These are phyloP conservation scores for Acacia pycnantha DNA, from an alignment of 331 rosid species.

Conservation along the genomic window DNA sequence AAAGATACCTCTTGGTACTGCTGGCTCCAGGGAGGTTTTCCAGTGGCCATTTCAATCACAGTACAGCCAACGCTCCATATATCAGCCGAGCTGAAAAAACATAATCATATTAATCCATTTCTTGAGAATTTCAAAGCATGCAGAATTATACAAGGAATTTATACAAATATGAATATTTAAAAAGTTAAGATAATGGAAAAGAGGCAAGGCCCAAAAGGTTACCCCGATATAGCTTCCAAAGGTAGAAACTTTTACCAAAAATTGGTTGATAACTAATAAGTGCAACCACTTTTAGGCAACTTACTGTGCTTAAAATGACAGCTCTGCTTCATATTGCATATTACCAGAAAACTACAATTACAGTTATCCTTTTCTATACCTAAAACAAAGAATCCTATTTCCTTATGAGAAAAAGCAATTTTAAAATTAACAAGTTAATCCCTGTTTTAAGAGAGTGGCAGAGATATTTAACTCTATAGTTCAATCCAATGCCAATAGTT, in stretches of 20 bases:
- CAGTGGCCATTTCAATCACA: constrained; percentile 98
- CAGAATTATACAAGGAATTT: not conserved
- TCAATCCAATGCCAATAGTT: not conserved
- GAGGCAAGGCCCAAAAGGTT: constrained; percentile 14
- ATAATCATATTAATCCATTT: not conserved
- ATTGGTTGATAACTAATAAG: constrained; percentile 2
- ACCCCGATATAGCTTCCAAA: constrained; percentile 4
- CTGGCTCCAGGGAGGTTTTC: constrained; percentile 99
- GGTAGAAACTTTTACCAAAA: not conserved
- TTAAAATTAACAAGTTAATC: not conserved
- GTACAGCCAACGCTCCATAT: constrained; percentile 99
- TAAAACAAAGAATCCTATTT: constrained; percentile 4
- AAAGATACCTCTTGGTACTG: constrained; percentile 87
- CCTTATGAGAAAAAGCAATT: not conserved
- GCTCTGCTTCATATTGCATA: constrained; percentile 16
- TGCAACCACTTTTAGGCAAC: not conserved
- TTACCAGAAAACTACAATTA: not conserved
- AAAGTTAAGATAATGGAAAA: not conserved
- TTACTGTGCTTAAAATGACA: not conserved
- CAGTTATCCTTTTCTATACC: not conserved
- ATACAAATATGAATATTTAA: not conserved
- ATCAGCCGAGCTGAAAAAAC: constrained; percentile 84
- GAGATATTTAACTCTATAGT: not conserved
- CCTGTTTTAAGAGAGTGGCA: not conserved
- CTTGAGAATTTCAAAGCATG: constrained; percentile 20